Conservation (phyloP, 2,329 filamentous ascomycete species). For the Ascochyta lentis region DNA sequence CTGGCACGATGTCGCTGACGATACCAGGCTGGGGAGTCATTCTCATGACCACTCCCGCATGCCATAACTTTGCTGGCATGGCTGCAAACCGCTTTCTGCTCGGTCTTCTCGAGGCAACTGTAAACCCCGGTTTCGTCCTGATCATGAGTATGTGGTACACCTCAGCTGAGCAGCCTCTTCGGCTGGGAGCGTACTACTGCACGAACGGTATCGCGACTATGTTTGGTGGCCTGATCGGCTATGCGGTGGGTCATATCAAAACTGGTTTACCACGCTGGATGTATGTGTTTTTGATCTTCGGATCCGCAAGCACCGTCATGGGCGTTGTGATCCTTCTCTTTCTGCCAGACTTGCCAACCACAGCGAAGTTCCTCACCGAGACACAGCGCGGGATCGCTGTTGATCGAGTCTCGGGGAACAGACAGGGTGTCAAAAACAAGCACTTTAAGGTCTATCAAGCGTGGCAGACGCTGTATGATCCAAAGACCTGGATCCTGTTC, state of each 20-base stretch:
- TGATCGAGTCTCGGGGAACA: slow-evolving; percentile 53
- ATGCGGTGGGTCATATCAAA: slow-evolving; percentile 62
- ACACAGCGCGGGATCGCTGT: slow-evolving; percentile 39
- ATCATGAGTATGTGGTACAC: slow-evolving; percentile 73
- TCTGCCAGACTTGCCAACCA: slow-evolving; percentile 57
- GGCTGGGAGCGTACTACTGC: slow-evolving; percentile 52
- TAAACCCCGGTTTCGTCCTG: slow-evolving; percentile 64
- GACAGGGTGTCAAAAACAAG: slow-evolving; percentile 60
- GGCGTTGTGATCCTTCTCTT: slow-evolving; percentile 57
- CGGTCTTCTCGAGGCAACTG: slow-evolving; percentile 58
- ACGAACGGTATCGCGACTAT: slow-evolving; percentile 63
- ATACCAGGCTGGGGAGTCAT: slow-evolving; percentile 49
- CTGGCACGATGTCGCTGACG: not conserved
- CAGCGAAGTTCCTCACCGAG: slow-evolving; percentile 27
- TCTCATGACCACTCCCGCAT: slow-evolving; percentile 52
- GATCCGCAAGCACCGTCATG: slow-evolving; percentile 39
- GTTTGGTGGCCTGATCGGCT: slow-evolving; percentile 63
- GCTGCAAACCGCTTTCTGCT: slow-evolving; percentile 56
- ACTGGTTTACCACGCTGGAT: slow-evolving; percentile 56
- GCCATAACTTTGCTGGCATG: slow-evolving; percentile 49
- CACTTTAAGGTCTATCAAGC: slow-evolving; percentile 55
- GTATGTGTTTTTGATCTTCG: slow-evolving; percentile 62
- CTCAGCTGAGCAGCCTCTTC: slow-evolving; percentile 65
- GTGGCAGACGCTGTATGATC: slow-evolving; percentile 54
- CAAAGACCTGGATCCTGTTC: slow-evolving; percentile 48